Percentiles rank a stretch among this genome's conserved stretches.
Conservation (phyloP, 306 rosid species). For the Purshia tridentata region DNA sequence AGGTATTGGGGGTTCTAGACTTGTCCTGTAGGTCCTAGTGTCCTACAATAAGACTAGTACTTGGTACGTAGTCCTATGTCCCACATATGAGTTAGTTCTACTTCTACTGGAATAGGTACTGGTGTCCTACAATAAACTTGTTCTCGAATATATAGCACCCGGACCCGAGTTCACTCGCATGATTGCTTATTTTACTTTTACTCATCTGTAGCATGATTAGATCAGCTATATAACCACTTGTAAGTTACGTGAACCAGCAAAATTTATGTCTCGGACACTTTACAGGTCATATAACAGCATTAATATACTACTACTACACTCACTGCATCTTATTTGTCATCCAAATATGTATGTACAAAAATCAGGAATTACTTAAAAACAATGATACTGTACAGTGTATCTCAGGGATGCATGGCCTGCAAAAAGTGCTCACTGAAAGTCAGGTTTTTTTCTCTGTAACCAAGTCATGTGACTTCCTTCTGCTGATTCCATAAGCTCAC, state of each 20-base stretch:
- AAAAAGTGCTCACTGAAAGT: conserved; percentile 41
- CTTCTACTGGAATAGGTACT: too few relatives aligned
- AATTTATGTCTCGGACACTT: background rate
- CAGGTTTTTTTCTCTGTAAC: conserved; percentile 56
- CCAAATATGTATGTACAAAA: conserved; percentile 1
- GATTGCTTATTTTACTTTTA: too few relatives aligned
- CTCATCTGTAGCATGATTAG: too few relatives aligned
- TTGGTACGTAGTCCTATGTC: too few relatives aligned
- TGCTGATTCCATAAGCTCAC: conserved; percentile 41
- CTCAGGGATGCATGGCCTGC: background rate
- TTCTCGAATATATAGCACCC: too few relatives aligned
- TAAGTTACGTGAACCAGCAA: background rate
- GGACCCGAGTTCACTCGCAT: too few relatives aligned
- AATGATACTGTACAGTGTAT: background rate
- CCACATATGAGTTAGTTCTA: too few relatives aligned
- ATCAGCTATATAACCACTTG: too few relatives aligned
- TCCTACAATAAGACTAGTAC: too few relatives aligned
- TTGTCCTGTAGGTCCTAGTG: too few relatives aligned
- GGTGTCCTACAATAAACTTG: too few relatives aligned
- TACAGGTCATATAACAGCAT: background rate
- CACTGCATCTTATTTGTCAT: background rate
- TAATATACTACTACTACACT: background rate
- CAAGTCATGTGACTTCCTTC: conserved; percentile 34
- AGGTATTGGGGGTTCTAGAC: too few relatives aligned
- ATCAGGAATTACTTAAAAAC: conserved; percentile 1